Base-by-base conservation (phyloP, 2,329 filamentous ascomycete species). In the Thermomyces lanuginosus region DNA sequence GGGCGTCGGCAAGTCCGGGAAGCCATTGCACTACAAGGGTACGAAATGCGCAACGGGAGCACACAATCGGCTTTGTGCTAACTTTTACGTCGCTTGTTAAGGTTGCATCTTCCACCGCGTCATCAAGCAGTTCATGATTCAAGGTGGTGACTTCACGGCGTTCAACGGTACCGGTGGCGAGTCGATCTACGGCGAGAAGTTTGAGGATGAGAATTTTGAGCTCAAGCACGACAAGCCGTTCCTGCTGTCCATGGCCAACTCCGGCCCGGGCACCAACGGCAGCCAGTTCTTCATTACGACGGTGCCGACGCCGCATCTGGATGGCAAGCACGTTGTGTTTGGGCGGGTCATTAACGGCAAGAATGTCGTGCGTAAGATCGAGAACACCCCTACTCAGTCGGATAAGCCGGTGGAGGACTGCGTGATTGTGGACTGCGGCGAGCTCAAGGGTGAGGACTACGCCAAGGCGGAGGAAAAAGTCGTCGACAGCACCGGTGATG, bases 271-370 rank as follows among this genome's bases (percentile, higher is more conserved):
- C 43, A 92, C 89, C 53, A 98, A 98, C 52, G 89, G 89, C 46
- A 91, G 80, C 26, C 89, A 98, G 49, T 98, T 98, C 69, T 98
- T 98, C 68, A 64, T 95, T 44, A 98, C 89, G 25, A 95, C 89
- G 9, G 81, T 92, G 16, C 66, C 75, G n/a, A 95, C 89, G 8
- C 84, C 83, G 24, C 89, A 95, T 53, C 70, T 95, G 20, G 84
- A 98, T 53, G 72, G 72, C 51, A 98, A 98, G 66, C 86, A 98
- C 58, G 89, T 95, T 24, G 84, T 98, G 13, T 98, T 93, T 43
- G 89, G 89, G 36, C 77, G 93, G 51, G 86, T 95, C 30, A 69
- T 93, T 46, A 78, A 75, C 34, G 89, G 89, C 46, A 95, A 93
- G 66, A 84, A 80, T 35, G 62, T 93, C 19, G 70, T 95, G 17